A percentile compares a stretch with the other conserved stretches of the same genome.
Conservation (phyloP, 805 yeast species). For the Yarrowia alimentaria region DNA sequence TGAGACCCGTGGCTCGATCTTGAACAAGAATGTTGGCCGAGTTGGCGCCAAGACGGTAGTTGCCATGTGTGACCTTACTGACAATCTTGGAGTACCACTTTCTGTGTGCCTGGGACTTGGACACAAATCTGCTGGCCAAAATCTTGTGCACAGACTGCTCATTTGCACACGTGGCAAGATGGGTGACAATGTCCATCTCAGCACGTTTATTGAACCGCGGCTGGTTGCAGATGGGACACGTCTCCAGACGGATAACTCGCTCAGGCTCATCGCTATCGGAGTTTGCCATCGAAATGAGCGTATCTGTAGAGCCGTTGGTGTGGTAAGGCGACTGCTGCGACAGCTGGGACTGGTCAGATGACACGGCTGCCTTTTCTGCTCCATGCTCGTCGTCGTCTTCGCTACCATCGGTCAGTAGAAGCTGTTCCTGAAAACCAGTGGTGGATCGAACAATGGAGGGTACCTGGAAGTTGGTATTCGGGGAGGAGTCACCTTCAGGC, state of each 20-base stretch:
- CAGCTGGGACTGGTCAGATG: no score
- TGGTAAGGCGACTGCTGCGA: no score
- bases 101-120: constrained; percentile 77
- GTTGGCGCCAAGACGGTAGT: constrained; percentile 78
- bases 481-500: neutral
- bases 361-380: no score
- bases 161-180: constrained; percentile 81
- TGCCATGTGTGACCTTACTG: constrained; percentile 84
- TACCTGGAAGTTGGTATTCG: neutral
- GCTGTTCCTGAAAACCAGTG: neutral
- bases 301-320: constrained; percentile 5
- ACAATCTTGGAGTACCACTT: constrained; percentile 85
- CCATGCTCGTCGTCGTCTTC: neutral
- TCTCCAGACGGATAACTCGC: constrained; percentile 57
- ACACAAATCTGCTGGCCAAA: constrained; percentile 65
- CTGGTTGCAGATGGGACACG: constrained; percentile 78
- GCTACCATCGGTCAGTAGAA: neutral
- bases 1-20: constrained; percentile 82
- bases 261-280: constrained; percentile 34
- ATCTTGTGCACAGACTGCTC: constrained; percentile 66
- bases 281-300: constrained; percentile 9
- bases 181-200: constrained; percentile 74
- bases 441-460: constrained; percentile 3
- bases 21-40: constrained; percentile 94
- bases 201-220: constrained; percentile 53